Conservation (phyloP, 129 eudicot genomes). For the Saussurea involucrata region DNA sequence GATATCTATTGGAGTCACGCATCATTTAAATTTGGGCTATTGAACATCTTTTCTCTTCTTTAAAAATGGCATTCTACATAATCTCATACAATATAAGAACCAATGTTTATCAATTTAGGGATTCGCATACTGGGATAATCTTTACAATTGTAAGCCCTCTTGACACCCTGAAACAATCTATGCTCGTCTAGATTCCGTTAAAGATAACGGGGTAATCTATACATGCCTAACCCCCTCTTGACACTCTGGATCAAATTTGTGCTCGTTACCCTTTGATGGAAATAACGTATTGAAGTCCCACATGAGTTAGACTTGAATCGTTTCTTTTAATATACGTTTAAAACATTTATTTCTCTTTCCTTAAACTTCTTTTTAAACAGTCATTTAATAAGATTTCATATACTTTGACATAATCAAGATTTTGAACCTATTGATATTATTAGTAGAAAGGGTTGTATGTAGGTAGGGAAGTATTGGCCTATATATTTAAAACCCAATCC, state of each 20-base stretch:
- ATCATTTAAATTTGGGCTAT: neutral
- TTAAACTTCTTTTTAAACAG: no score
- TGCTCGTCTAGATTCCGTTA: neutral
- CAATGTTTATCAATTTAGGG: neutral
- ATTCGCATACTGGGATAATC: neutral
- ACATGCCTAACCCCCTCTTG: no score
- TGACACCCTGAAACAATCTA: neutral
- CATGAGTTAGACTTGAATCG: no score
- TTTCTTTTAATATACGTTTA: no score
- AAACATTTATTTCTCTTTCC: no score
- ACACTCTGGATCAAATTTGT: no score
- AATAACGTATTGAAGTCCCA: no score
- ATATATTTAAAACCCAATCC: neutral
- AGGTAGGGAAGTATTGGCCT: neutral
- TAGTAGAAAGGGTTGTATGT: neutral
- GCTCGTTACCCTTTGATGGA: no score
- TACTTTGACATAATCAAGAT: no score
- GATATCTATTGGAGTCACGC: neutral
- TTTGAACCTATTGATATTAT: neutral
- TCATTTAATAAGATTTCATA: no score
- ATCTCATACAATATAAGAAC: neutral
- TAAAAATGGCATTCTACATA: neutral
- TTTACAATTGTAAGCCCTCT: neutral
- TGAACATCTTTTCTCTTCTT: neutral
- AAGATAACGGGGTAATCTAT: neutral